Evolutionary conservation across 2,329 filamentous ascomycete species (phyloP).

Genomic region (Aspergillus brunneoviolaceus): DNA sequence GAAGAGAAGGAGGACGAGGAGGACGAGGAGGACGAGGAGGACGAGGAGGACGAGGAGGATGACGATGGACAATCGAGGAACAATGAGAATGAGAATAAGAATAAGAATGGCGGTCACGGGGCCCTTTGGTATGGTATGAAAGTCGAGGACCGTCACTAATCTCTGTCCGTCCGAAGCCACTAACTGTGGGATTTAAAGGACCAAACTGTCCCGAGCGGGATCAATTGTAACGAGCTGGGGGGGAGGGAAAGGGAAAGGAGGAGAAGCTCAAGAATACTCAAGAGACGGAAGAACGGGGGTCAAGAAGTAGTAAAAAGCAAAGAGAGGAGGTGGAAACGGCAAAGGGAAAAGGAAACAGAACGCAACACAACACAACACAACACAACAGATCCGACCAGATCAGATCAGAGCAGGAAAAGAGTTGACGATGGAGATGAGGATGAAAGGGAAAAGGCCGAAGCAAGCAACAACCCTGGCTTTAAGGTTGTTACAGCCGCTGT

Average conservation of each 20-base stretch:
- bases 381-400: too few relatives aligned
- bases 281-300: not conserved
- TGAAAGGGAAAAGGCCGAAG: not conserved
- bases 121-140: not conserved
- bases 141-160: not conserved
- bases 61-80: not conserved
- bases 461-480: conserved; percentile 16
- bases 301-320: too few relatives aligned
- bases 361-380: not conserved
- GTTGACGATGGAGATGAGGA: not conserved
- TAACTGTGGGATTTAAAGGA: not conserved
- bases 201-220: not conserved
- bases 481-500: conserved; percentile 28
- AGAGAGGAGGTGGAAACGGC: not conserved
- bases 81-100: too few relatives aligned
- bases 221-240: not conserved
- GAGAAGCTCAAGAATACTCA: too few relatives aligned
- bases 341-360: not conserved
- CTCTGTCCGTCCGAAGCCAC: not conserved
- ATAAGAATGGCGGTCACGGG: not conserved
- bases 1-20: not conserved
- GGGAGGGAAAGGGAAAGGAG: not conserved
- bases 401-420: not conserved
- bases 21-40: not conserved
- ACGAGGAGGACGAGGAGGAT: not conserved